Conservation (phyloP, 2,329 filamentous ascomycete species). For the Monosporascus sp. region DNA sequence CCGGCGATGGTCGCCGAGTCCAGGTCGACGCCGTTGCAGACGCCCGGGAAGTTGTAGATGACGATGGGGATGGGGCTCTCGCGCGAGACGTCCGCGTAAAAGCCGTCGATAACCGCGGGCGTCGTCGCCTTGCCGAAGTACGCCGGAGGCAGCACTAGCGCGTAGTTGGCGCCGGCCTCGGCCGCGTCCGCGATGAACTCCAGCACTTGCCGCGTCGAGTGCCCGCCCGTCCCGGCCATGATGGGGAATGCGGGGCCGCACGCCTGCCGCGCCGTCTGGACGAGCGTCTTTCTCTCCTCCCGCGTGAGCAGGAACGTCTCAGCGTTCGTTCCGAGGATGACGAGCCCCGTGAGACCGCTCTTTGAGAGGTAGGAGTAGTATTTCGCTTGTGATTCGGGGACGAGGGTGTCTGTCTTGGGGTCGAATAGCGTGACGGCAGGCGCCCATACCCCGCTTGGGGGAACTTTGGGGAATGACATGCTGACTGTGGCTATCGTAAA, state of each 20-base stretch:
- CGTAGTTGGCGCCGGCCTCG: constrained; percentile 56
- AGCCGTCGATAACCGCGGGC: constrained; percentile 49
- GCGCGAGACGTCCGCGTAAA: constrained; percentile 53
- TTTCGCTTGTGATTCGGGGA: constrained; percentile 37
- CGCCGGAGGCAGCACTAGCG: constrained; percentile 54
- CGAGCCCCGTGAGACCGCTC: constrained; percentile 25
- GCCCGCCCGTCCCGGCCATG: constrained; percentile 59
- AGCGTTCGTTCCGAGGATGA: constrained; percentile 29
- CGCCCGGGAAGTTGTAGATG: constrained; percentile 64
- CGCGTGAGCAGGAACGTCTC: constrained; percentile 45
- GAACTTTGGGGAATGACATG: constrained; percentile 24
- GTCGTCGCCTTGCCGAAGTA: constrained; percentile 62
- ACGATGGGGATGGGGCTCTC: constrained; percentile 51
- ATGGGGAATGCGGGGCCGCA: constrained; percentile 49
- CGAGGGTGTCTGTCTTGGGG: constrained; percentile 39
- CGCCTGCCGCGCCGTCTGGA: constrained; percentile 48
- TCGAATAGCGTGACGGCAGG: constrained; percentile 50
- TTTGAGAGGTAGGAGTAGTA: constrained; percentile 45
- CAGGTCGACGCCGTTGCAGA: constrained; percentile 63
- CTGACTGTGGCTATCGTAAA: background rate
- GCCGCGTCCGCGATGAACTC: constrained; percentile 54
- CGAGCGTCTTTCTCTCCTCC: constrained; percentile 52
- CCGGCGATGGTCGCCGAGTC: constrained; percentile 56
- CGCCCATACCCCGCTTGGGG: constrained; percentile 37
- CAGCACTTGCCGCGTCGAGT: constrained; percentile 59